Conservation (phyloP, 179 eudicot species). For the Pouteria campechiana region DNA sequence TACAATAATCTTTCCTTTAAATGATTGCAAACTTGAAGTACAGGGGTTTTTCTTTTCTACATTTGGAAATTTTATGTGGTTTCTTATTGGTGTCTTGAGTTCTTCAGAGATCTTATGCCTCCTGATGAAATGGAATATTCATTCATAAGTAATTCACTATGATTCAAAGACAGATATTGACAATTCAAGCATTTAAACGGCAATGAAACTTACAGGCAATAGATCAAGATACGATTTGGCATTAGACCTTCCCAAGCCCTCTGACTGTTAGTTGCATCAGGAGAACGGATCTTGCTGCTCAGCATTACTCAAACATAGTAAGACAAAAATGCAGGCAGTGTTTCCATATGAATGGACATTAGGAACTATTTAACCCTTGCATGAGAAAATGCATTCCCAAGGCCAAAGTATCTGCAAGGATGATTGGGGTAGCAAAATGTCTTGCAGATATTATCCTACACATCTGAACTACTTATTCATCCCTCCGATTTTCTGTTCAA, state of each 20-base stretch:
- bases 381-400: no score
- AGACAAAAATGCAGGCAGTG: no score
- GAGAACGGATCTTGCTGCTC: no score
- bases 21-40: constrained; percentile 1
- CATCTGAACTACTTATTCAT: no score
- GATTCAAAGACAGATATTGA: not conserved
- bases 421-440: no score
- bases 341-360: no score
- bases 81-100: constrained; percentile 30
- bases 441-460: no score
- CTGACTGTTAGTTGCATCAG: constrained; percentile 16
- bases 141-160: not conserved
- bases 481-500: no score
- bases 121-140: constrained; percentile 19
- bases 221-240: constrained; percentile 65
- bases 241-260: constrained; percentile 88
- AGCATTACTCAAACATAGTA: no score
- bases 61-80: constrained; percentile 48
- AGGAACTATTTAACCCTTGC: no score
- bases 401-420: no score
- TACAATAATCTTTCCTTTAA: constrained; percentile 9
- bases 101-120: constrained; percentile 22
- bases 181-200: not conserved
- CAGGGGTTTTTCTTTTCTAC: constrained; percentile 21
- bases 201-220: constrained; percentile 59